phyloP scores from a whole-genome alignment of 2,329 filamentous ascomycete genomes.

The Malbranchea cinnamomea region DNA sequence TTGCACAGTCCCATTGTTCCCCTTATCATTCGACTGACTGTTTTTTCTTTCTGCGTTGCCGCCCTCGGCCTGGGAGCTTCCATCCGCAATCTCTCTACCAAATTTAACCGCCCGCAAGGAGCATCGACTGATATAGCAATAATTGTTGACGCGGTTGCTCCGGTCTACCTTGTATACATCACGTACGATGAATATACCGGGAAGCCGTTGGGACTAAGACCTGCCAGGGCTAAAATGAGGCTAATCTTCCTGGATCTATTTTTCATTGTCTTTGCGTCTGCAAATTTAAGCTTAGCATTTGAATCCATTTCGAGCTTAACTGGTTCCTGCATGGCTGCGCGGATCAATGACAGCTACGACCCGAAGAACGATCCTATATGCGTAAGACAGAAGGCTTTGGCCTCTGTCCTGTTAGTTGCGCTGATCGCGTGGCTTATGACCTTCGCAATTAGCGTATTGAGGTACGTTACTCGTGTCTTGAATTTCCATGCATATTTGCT shows the following conservation, averaged over 20 bases:
- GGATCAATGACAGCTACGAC: constrained; percentile 20
- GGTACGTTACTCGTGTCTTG: constrained; percentile 5
- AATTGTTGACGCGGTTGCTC: constrained; percentile 71
- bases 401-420: constrained; percentile 64
- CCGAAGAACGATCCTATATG: constrained; percentile 38
- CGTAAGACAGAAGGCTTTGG: constrained; percentile 52
- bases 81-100: constrained; percentile 49
- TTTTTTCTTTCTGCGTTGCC: constrained; percentile 67
- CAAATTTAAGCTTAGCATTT: constrained; percentile 81
- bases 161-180: constrained; percentile 85
- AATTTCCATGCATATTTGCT: background rate
- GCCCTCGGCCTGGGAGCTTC: constrained; percentile 65
- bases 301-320: constrained; percentile 55
- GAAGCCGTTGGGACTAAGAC: constrained; percentile 77
- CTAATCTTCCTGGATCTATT: constrained; percentile 84
- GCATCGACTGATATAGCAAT: constrained; percentile 80
- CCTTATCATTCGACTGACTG: constrained; percentile 63
- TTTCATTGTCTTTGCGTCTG: constrained; percentile 95
- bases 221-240: constrained; percentile 69
- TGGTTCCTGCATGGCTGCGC: constrained; percentile 41
- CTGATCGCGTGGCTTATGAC: constrained; percentile 82
- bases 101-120: constrained; percentile 39
- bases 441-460: constrained; percentile 52
- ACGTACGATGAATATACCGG: constrained; percentile 94
- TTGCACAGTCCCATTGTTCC: constrained; percentile 76